Percentiles rank a stretch among this genome's conserved stretches.
phyloP scores from a whole-genome alignment of 331 rosid species.

The Acacia concinna region DNA sequence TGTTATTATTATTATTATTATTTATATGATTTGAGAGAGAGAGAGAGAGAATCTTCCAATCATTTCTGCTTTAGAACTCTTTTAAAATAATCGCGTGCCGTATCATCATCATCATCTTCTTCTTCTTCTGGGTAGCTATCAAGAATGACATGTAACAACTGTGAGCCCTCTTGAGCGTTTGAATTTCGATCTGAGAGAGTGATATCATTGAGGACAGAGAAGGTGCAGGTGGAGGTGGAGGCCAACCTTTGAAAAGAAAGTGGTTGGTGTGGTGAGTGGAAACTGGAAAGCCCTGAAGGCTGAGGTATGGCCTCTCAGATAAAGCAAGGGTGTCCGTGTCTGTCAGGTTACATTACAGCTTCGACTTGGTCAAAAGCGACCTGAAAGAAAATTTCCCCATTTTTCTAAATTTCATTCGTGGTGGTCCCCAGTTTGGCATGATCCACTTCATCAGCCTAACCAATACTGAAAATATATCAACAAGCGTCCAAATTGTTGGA shows the following conservation, averaged over 20 bases:
- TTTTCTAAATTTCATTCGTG: constrained; percentile 8
- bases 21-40: constrained; percentile 46
- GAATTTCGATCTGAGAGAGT: not conserved
- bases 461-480: constrained; percentile 26
- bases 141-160: constrained; percentile 35
- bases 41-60: constrained; percentile 43
- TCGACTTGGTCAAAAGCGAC: constrained; percentile 64
- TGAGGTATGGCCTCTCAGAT: constrained; percentile 40
- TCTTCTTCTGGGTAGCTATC: constrained; percentile 23
- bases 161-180: not conserved
- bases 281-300: constrained; percentile 35
- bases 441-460: constrained; percentile 34
- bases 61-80: constrained; percentile 39
- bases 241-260: constrained; percentile 40
- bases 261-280: constrained; percentile 33
- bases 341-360: constrained; percentile 36
- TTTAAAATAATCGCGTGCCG: constrained; percentile 25
- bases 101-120: not conserved
- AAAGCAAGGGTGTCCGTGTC: constrained; percentile 31
- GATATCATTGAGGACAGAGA: constrained; percentile 30
- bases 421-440: constrained; percentile 52
- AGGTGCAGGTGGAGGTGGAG: constrained; percentile 11
- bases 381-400: constrained; percentile 38
- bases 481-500: constrained; percentile 22
- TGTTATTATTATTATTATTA: too few species aligned